phyloP scores from a whole-genome alignment of 208 protist genomes.

The Trypanosoma cruzi region DNA sequence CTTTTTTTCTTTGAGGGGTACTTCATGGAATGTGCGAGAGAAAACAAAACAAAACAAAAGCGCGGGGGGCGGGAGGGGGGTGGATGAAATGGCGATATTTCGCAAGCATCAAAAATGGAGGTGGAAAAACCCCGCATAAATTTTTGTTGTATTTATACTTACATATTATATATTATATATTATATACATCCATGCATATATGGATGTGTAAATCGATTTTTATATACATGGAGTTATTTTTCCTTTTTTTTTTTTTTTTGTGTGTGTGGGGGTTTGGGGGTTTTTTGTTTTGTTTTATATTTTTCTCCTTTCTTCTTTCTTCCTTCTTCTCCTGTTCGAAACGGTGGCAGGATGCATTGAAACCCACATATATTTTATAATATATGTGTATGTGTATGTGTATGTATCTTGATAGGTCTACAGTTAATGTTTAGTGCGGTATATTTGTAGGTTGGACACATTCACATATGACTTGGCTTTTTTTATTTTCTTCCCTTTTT shows the following conservation, averaged over 20 bases:
- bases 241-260: constrained; percentile 18
- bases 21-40: too few relatives aligned
- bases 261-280: too few relatives aligned
- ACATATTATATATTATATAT: constrained; percentile 45
- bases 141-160: too few relatives aligned
- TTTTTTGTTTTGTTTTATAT: constrained; percentile 15
- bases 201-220: constrained; percentile 35
- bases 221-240: constrained; percentile 43
- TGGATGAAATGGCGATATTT: too few relatives aligned
- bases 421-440: background rate
- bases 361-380: too few relatives aligned
- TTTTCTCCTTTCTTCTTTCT: background rate
- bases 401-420: background rate
- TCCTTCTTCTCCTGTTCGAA: too few relatives aligned
- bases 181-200: constrained; percentile 45
- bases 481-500: background rate
- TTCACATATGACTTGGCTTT: background rate
- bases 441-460: background rate
- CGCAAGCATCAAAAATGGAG: constrained; percentile 7
- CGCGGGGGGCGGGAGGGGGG: too few relatives aligned
- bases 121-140: too few relatives aligned
- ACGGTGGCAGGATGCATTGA: too few relatives aligned
- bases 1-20: too few relatives aligned
- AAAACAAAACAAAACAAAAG: too few relatives aligned
- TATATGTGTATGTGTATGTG: background rate